Base-by-base conservation (phyloP, 768 basidiomycete species). In the Gymnopilus dilepis region DNA sequence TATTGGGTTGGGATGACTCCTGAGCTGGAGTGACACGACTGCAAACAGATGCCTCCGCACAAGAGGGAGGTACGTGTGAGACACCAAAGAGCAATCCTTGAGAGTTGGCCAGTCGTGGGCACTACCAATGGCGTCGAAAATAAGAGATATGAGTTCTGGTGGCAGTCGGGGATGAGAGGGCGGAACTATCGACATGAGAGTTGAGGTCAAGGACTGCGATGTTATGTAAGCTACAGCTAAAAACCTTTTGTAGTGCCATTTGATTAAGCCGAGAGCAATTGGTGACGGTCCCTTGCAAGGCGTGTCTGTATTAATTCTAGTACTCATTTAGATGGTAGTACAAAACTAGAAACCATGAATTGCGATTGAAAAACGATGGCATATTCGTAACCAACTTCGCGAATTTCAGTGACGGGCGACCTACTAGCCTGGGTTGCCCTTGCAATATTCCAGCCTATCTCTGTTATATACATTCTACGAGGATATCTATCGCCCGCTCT, bases 101-200 rank as follows among this genome's bases (percentile, higher is more conserved):
- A 68, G 60, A 26, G 64, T 59, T 13, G 37, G 28, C 64, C 62
- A 62, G 48, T 65, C 67, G 31, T 56, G 59, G 19, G 56, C 30
- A 7, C 34, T 13, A 17, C 24, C 51, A 12, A 65, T 48, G 21
- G 34, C 31, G 5, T 68, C 62, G 52, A 68, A 68, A 12, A 68
- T 65, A 22, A 65, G 47, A 8, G 45, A 52, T 28, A 68, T 55
- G 22, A 68, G 60, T 55, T 68, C 67, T 2, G 64, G 64, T 43
- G 67, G 64, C 2, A 65, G 58, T 26, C 26, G 40, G 28, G 41
- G 41, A 26, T 31, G 38, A 56, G 55, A 42, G 40, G 55, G 30
- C 28, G 13, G 1, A n/a, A 50, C 13, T 31, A n/a, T 50, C 47
- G 47, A 50, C 55, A 56, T 56, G 55, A 21, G 30, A 31, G 55